Base-by-base conservation (phyloP, 2,329 filamentous ascomycete genomes). In the Rutstroemia sp. region DNA sequence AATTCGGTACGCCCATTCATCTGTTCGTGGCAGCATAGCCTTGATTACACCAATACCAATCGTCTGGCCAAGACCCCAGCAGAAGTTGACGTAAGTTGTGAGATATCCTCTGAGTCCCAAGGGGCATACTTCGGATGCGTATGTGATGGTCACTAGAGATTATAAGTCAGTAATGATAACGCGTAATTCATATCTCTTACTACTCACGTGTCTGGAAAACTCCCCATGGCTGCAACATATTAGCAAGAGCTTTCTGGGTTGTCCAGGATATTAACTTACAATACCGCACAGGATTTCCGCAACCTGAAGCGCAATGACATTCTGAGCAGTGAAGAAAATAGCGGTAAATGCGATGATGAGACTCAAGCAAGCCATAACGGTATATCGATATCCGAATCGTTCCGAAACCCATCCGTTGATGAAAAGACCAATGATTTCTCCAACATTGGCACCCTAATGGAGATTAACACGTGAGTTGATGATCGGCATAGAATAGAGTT, bases 31-130 rank as follows among this genome's bases (percentile, higher is more conserved):
- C 17, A 78, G 61, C 74, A 78, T 76, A 16, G 71, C 68, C 63
- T 73, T 75, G 61, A 79, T 75, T 17, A 78, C 76, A 12, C 76
- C 77, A 48, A 77, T 71, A 30, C 75, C 76, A 58, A 79, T 76
- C 19, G 78, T 63, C 60, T 79, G 77, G 19, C 77, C 76, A 3
- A 79, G 58, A 45, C 66, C 78, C 78, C 78, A 82, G 70, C 78
- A 80, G 64, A 79, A 75, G 64, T 79, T 79, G 58, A 79, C 75
- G 56, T 80, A 81, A 0, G 78, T 80, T 0, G 78, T 80, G 39
- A 81, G 69, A 60, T 80, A 81, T 14, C 76, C 78, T 56, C 79
- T 73, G 3, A 82, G 68, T 44, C 77, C 77, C n/a, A 81, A 75
- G 3, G 79, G 79, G 57, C 78, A 80, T 38, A 81, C 78, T 66